A percentile compares a stretch with the other conserved stretches of the same genome.
These are phyloP conservation scores for Lineolata rhizophorae DNA, from an alignment of 495 filamentous ascomycete species.

Conservation along the genomic window DNA sequence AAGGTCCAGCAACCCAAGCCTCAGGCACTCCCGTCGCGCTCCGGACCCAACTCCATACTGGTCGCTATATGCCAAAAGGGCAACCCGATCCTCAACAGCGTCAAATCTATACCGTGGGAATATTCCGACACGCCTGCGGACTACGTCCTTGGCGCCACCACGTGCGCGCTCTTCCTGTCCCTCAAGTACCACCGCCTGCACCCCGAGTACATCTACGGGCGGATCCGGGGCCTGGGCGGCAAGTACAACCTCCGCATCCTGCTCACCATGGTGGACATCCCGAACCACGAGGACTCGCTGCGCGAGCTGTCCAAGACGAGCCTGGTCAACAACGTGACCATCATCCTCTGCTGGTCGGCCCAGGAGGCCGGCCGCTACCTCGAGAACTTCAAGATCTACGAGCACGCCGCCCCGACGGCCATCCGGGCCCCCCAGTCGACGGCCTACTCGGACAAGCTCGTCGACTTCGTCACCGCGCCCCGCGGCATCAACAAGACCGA, in stretches of 20 bases:
- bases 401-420: conserved; percentile 56
- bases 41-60: conserved; percentile 54
- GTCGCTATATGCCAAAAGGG: conserved; percentile 81
- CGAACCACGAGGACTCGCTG: conserved; percentile 58
- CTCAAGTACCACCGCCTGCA: conserved; percentile 96
- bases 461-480: conserved; percentile 86
- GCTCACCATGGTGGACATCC: conserved; percentile 81
- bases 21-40: conserved; percentile 47
- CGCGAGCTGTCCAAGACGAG: conserved; percentile 72
- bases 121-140: conserved; percentile 89
- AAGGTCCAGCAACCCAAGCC: conserved; percentile 72
- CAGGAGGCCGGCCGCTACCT: conserved; percentile 84
- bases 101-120: conserved; percentile 80
- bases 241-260: conserved; percentile 72
- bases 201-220: conserved; percentile 92
- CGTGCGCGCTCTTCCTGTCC: conserved; percentile 79
- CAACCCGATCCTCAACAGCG: conserved; percentile 71
- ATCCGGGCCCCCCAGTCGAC: conserved; percentile 68
- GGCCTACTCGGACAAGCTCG: conserved; percentile 63
- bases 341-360: conserved; percentile 85
- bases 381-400: conserved; percentile 81
- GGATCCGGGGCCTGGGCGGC: conserved; percentile 55
- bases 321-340: conserved; percentile 76
- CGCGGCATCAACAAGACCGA: conserved; percentile 87
- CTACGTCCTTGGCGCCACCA: conserved; percentile 71